Evolutionary conservation across 2,329 filamentous ascomycete genomes (phyloP).

Genomic region (Penicillium rolfsii): DNA sequence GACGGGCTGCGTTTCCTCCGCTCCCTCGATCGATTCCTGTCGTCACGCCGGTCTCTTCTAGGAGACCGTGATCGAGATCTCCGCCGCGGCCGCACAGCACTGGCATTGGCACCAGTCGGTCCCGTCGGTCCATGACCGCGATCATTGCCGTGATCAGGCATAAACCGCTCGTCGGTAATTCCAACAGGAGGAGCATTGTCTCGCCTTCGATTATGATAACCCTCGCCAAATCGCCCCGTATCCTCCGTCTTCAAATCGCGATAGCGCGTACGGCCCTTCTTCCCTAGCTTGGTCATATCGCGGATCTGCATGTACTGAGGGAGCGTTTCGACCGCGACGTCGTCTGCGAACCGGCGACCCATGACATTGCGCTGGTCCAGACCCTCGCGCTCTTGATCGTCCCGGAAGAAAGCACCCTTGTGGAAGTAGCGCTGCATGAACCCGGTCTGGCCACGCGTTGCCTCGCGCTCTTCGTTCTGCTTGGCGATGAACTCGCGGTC

Average conservation of each 20-base stretch:
- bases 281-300: slow-evolving; percentile 91
- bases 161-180: slow-evolving; percentile 51
- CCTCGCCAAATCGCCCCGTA: slow-evolving; percentile 76
- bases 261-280: slow-evolving; percentile 89
- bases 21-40: slow-evolving; percentile 50
- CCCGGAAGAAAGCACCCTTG: slow-evolving; percentile 93
- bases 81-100: slow-evolving; percentile 43
- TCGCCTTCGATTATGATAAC: slow-evolving; percentile 34
- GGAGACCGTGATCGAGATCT: slow-evolving; percentile 52
- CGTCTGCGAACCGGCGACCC: slow-evolving; percentile 80
- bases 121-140: slow-evolving; percentile 33
- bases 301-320: slow-evolving; percentile 91
- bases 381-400: slow-evolving; percentile 74
- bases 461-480: slow-evolving; percentile 77
- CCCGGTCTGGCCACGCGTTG: slow-evolving; percentile 75
- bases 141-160: slow-evolving; percentile 48
- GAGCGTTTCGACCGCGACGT: slow-evolving; percentile 80
- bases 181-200: slow-evolving; percentile 41
- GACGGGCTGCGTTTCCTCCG: slow-evolving; percentile 51
- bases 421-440: slow-evolving; percentile 98
- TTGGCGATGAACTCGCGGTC: slow-evolving; percentile 75
- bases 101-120: slow-evolving; percentile 53
- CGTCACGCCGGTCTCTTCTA: slow-evolving; percentile 46
- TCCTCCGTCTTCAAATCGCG: slow-evolving; percentile 86
- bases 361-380: slow-evolving; percentile 82